A percentile compares a stretch with the other conserved stretches of the same genome.
Evolutionary conservation across 495 filamentous ascomycete genomes (phyloP).

Genomic region (Podospora pseudoanserina): DNA sequence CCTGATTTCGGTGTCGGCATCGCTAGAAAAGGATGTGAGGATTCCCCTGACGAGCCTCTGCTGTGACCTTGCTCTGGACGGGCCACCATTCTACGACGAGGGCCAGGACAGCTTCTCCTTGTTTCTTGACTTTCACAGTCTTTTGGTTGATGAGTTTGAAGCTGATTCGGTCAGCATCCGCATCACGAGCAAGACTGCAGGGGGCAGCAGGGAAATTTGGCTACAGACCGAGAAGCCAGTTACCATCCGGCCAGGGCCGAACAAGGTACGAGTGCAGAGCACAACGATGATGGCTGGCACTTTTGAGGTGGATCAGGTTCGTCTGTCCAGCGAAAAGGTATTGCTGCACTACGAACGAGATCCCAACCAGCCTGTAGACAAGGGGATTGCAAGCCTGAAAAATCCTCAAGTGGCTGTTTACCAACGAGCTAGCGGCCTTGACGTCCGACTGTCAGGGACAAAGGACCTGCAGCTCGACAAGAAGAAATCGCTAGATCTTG

Average conservation of each 20-base stretch:
- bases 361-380: slow-evolving; percentile 38
- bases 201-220: slow-evolving; percentile 60
- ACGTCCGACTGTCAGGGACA: slow-evolving; percentile 45
- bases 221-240: slow-evolving; percentile 48
- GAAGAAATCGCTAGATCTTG: slow-evolving; percentile 69
- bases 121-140: slow-evolving; percentile 63
- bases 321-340: slow-evolving; percentile 65
- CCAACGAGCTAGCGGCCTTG: slow-evolving; percentile 46
- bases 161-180: slow-evolving; percentile 64
- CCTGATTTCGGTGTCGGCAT: slow-evolving; percentile 58
- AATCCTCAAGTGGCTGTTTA: slow-evolving; percentile 45
- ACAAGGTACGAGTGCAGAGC: slow-evolving; percentile 48
- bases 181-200: slow-evolving; percentile 49
- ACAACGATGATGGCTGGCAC: slow-evolving; percentile 65
- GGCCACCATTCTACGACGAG: slow-evolving; percentile 63
- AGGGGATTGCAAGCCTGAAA: slow-evolving; percentile 38
- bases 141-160: slow-evolving; percentile 67
- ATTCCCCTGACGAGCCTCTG: slow-evolving; percentile 73
- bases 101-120: slow-evolving; percentile 77
- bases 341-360: slow-evolving; percentile 60
- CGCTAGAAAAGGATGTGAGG: slow-evolving; percentile 60
- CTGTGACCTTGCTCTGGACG: slow-evolving; percentile 63
- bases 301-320: slow-evolving; percentile 71
- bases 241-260: slow-evolving; percentile 52
- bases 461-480: slow-evolving; percentile 70